A percentile compares a stretch with the other conserved stretches of the same genome.
phyloP scores from a whole-genome alignment of 2,329 filamentous ascomycete genomes.

The Aspergillus unguis region DNA sequence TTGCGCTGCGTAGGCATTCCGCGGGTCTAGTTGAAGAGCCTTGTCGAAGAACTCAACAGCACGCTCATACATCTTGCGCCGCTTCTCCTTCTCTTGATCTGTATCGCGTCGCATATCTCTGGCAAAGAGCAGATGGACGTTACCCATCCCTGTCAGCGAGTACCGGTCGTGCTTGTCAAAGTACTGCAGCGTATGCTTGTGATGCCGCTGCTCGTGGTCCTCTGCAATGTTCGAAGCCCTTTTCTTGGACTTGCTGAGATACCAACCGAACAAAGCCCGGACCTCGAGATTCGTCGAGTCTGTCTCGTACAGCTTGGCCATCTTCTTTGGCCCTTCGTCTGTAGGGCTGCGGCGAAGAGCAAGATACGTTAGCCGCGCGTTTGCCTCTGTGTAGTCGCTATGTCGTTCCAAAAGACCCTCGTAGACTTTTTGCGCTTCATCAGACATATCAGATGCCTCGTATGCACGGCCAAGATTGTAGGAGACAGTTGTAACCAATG shows the following conservation, averaged over 20 bases:
- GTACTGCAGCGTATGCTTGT: conserved; percentile 91
- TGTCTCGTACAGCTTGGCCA: conserved; percentile 79
- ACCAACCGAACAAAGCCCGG: conserved; percentile 91
- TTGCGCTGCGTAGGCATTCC: conserved; percentile 94
- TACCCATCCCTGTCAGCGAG: conserved; percentile 93
- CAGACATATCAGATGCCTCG: conserved; percentile 74
- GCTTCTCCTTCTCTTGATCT: conserved; percentile 86
- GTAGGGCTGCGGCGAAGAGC: conserved; percentile 74
- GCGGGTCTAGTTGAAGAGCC: conserved; percentile 87
- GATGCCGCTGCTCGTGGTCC: conserved; percentile 87
- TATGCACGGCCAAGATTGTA: conserved; percentile 95
- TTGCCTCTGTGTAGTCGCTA: conserved; percentile 87
- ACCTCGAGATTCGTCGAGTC: conserved; percentile 86
- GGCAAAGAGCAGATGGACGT: conserved; percentile 81
- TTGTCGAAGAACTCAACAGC: conserved; percentile 99
- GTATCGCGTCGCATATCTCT: conserved; percentile 92
- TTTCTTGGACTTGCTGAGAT: conserved; percentile 84
- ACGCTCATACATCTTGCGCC: conserved; percentile 79
- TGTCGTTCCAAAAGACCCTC: conserved; percentile 81
- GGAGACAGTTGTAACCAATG: conserved; percentile 89
- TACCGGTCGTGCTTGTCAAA: conserved; percentile 99
- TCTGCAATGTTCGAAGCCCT: conserved; percentile 75
- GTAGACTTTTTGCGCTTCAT: conserved; percentile 85
- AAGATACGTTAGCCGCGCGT: conserved; percentile 84
- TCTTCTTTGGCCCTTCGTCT: conserved; percentile 80